Evolutionary conservation across 2,329 filamentous ascomycete species (phyloP), one percentile per base, ranked within the genome.

Genomic region (Fusarium coffeatum): DNA sequence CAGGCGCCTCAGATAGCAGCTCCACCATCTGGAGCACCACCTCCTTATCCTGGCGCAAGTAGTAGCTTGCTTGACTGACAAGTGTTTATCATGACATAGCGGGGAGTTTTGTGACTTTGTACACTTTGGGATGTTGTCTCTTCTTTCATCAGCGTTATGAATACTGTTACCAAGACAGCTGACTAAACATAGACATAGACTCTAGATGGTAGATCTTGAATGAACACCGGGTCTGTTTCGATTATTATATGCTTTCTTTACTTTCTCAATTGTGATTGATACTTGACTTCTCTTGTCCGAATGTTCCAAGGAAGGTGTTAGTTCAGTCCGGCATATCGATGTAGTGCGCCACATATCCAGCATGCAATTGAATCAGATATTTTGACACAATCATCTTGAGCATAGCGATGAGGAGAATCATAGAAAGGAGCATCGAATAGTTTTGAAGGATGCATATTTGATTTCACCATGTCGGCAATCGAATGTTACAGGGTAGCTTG

Each of bases 21-120:
- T 10, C 68, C 74, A 6, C 76, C 77, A 12, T 76, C 76, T 28
- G 57, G 50, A 45, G 63, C 64, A 18, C 68, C 68, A 3, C 68
- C 68, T 18, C 68, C 68, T 28, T 70, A 70, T 22, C 43, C 55
- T 0, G 57, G 42, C 11, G 37, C 32, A 47, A 40, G 51, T n/a
- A 71, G 66, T 50, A 75, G 72, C 40, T 66, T 75, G 53, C 50
- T 75, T 42, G 73, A 75, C 58, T 75, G 46, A 72, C 34, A 46
- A 48, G 11, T 27, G 37, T 64, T 53, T 51, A 42, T 54, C 18
- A 43, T 43, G 54, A 47, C 57, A 61, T 68, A 68, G 68, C 53
- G 42, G 54, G 69, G 68, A 66, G 70, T 70, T 69, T 55, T 72
- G 42, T 23, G 49, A 49, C 34, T 49, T 66, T 63, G 56, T 50